Percentiles rank a stretch among this genome's conserved stretches.
These are phyloP conservation scores for Colletotrichum plurivorum DNA, from an alignment of 2,329 filamentous ascomycete genomes.

Conservation along the genomic window DNA sequence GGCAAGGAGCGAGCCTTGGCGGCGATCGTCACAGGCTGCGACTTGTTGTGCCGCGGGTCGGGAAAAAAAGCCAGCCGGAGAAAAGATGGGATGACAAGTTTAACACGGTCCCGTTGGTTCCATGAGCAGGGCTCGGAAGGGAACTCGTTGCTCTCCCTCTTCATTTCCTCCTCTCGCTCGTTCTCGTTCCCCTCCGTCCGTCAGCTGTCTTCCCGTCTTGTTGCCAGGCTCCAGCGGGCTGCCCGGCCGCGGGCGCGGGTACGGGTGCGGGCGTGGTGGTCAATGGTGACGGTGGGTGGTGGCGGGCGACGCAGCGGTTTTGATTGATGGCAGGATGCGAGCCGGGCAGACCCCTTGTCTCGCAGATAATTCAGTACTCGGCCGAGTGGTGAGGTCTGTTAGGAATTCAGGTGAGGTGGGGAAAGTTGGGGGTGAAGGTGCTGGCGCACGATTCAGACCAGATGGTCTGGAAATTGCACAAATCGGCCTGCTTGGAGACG, in stretches of 20 bases:
- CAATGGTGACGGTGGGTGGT: not conserved
- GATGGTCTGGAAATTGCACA: constrained; percentile 26
- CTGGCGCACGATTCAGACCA: constrained; percentile 34
- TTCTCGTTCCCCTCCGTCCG: too few relatives aligned
- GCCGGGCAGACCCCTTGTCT: constrained; percentile 26
- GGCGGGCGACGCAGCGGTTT: constrained; percentile 1
- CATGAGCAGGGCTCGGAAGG: constrained; percentile 6
- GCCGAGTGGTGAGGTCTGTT: constrained; percentile 39
- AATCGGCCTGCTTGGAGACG: constrained; percentile 6
- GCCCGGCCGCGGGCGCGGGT: too few relatives aligned
- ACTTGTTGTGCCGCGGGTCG: constrained; percentile 38
- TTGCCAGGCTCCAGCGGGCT: too few relatives aligned
- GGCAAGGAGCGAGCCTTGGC: constrained; percentile 8
- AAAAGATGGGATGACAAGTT: constrained; percentile 40
- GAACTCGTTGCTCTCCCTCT: not conserved
- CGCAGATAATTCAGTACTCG: constrained; percentile 41
- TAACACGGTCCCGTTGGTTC: constrained; percentile 22
- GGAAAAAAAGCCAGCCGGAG: constrained; percentile 31
- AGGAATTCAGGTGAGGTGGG: constrained; percentile 41
- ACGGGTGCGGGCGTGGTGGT: not conserved
- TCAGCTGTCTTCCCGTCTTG: too few relatives aligned
- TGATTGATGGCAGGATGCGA: constrained; percentile 36
- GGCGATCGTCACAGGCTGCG: constrained; percentile 35
- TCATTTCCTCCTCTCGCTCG: not conserved
- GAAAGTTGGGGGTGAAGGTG: constrained; percentile 31